A percentile compares a stretch with the other conserved stretches of the same genome.
phyloP scores from a whole-genome alignment of 495 filamentous ascomycete genomes.

The Aspergillus panamensis region DNA sequence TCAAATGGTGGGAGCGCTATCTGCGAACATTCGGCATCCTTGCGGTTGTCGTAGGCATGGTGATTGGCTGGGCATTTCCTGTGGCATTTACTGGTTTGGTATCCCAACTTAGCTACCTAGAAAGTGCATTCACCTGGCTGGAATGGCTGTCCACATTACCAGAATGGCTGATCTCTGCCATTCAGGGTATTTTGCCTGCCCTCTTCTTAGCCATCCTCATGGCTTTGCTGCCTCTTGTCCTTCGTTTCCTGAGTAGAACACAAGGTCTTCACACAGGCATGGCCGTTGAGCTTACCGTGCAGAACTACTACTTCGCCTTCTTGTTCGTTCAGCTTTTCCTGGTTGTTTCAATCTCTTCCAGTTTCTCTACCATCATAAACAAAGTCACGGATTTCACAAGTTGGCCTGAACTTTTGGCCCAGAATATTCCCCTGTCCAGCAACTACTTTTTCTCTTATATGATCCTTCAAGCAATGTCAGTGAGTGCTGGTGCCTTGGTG shows the following conservation, averaged over 20 bases:
- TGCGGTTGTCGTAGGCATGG: constrained; percentile 65
- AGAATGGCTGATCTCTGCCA: constrained; percentile 59
- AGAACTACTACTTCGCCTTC: constrained; percentile 92
- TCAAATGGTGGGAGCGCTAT: constrained; percentile 93
- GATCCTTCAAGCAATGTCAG: constrained; percentile 87
- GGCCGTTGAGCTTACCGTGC: constrained; percentile 73
- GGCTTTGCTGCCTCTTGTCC: constrained; percentile 71
- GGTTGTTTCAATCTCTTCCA: constrained; percentile 84
- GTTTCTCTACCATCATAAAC: constrained; percentile 62
- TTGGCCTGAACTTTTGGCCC: constrained; percentile 67
- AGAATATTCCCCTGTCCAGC: constrained; percentile 79
- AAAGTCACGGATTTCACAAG: constrained; percentile 59
- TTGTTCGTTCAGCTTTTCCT: constrained; percentile 94
- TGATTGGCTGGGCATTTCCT: constrained; percentile 87
- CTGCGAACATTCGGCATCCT: constrained; percentile 65
- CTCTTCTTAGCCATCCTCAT: constrained; percentile 75
- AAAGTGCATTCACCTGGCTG: constrained; percentile 62
- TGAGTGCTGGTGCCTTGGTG: constrained; percentile 85
- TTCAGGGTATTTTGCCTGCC: constrained; percentile 86
- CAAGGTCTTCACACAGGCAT: constrained; percentile 84
- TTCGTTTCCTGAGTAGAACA: constrained; percentile 67
- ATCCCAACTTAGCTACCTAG: constrained; percentile 68
- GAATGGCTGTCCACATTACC: constrained; percentile 64
- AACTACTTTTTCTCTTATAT: constrained; percentile 99
- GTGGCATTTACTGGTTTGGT: constrained; percentile 83